Conservation (phyloP, 768 basidiomycete species). For the Amanita subjunquillea region DNA sequence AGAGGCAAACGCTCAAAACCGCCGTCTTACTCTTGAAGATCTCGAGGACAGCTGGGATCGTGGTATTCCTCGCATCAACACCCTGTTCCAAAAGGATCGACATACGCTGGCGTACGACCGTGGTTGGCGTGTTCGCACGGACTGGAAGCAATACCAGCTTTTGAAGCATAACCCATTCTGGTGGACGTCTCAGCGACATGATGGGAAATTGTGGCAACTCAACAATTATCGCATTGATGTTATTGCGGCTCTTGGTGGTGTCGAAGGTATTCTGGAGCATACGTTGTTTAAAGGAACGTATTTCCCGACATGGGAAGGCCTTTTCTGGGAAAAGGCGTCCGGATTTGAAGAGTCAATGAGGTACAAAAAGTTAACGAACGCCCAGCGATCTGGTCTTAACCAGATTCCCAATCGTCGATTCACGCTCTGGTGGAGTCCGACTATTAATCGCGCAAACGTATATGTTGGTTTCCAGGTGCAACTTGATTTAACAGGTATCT, state of each 20-base stretch:
- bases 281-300: conserved; percentile 97
- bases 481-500: conserved; percentile 93
- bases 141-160: conserved; percentile 96
- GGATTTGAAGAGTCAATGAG: conserved; percentile 96
- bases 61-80: conserved; percentile 97
- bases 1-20: conserved; percentile 98
- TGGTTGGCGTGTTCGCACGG: conserved; percentile 95
- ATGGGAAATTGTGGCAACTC: conserved; percentile 93
- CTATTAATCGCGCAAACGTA: conserved; percentile 98
- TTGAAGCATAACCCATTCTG: conserved; percentile 96
- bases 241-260: conserved; percentile 94
- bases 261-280: conserved; percentile 94
- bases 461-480: conserved; percentile 99
- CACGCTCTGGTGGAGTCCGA: conserved; percentile 99
- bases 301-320: conserved; percentile 96
- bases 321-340: conserved; percentile 98
- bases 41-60: conserved; percentile 98
- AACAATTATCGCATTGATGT: conserved; percentile 99
- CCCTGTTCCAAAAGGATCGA: conserved; percentile 96
- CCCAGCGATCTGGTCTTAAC: conserved; percentile 94
- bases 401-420: conserved; percentile 99
- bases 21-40: conserved; percentile 93
- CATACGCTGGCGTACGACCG: conserved; percentile 98
- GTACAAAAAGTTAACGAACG: conserved; percentile 95
- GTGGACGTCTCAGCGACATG: conserved; percentile 98